A percentile compares a stretch with the other conserved stretches of the same genome.
phyloP scores from a whole-genome alignment of 768 basidiomycete species.

The Holtermanniella nyarrowii region DNA sequence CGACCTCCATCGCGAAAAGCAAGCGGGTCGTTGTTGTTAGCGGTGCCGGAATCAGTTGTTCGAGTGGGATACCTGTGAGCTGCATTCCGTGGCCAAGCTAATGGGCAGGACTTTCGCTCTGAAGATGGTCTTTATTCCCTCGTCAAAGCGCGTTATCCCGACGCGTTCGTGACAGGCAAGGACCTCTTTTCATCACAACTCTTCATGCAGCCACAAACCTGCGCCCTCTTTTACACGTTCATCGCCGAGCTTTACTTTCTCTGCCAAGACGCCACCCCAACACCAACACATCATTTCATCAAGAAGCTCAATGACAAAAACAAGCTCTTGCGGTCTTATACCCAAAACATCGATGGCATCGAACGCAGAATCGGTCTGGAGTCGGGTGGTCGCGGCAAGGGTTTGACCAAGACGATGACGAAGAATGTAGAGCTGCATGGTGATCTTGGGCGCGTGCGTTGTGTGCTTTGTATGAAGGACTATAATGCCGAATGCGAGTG shows the following conservation, averaged over 20 bases:
- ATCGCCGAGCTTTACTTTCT: conserved; percentile 82
- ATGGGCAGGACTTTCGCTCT: conserved; percentile 80
- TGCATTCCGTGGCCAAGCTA: background rate
- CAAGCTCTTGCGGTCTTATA: conserved; percentile 80
- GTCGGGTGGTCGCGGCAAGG: conserved; percentile 57
- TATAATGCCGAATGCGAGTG: conserved; percentile 60
- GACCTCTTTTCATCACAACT: conserved; percentile 91
- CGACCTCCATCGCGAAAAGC: conserved; percentile 66
- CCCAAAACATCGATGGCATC: conserved; percentile 95
- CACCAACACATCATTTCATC: conserved; percentile 81
- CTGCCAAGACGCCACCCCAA: conserved; percentile 53
- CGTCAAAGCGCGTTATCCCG: conserved; percentile 73
- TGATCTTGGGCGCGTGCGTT: conserved; percentile 82
- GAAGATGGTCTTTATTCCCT: conserved; percentile 84
- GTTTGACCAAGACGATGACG: conserved; percentile 59
- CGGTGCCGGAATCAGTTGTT: conserved; percentile 93
- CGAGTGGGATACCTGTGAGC: conserved; percentile 88
- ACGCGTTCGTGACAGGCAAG: conserved; percentile 75
- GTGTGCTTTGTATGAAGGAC: conserved; percentile 70
- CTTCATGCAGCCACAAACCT: conserved; percentile 75
- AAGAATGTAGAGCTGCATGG: conserved; percentile 90
- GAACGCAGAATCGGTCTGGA: conserved; percentile 68
- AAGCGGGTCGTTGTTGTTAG: conserved; percentile 83
- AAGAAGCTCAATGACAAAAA: conserved; percentile 70
- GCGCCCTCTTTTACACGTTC: conserved; percentile 86